Conservation (phyloP, 768 basidiomycete species). For the Amanita phalloides region DNA sequence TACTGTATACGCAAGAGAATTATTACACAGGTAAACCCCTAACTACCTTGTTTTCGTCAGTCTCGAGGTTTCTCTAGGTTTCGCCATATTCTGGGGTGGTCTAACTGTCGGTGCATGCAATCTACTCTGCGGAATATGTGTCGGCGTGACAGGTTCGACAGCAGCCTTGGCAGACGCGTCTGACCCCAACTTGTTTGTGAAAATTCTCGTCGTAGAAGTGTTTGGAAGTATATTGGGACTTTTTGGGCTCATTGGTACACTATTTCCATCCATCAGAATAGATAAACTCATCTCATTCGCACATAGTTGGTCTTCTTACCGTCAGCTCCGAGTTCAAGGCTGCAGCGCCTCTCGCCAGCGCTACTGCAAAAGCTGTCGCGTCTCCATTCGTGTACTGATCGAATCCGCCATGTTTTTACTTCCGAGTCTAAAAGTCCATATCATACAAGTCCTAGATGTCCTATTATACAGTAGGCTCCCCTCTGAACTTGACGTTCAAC, state of each 20-base stretch:
- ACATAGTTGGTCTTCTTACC: conserved; percentile 72
- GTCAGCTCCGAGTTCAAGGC: conserved; percentile 50
- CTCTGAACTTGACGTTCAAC: not conserved
- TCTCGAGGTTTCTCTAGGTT: conserved; percentile 38
- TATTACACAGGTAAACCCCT: conserved; percentile 72
- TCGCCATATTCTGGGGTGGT: conserved; percentile 94
- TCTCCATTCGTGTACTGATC: conserved; percentile 28
- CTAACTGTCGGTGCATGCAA: conserved; percentile 92
- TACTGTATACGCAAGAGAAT: conserved; percentile 76
- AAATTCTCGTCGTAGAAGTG: conserved; percentile 93
- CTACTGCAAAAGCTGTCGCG: conserved; percentile 21
- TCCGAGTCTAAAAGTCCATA: not conserved
- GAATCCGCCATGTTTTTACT: not conserved
- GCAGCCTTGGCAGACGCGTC: conserved; percentile 94
- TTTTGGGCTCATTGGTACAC: conserved; percentile 84
- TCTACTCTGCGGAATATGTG: conserved; percentile 87
- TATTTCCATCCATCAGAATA: not conserved
- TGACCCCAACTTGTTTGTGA: conserved; percentile 91
- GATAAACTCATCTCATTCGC: conserved; percentile 2
- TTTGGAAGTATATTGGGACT: conserved; percentile 87
- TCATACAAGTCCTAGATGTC: not conserved
- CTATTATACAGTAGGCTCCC: not conserved
- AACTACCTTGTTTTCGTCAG: not conserved
- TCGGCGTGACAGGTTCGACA: conserved; percentile 92
- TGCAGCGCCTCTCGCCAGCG: conserved; percentile 17